These are phyloP conservation scores for Carex littledalei DNA, from an alignment of 176 grass and related monocot species.

Conservation along the genomic window DNA sequence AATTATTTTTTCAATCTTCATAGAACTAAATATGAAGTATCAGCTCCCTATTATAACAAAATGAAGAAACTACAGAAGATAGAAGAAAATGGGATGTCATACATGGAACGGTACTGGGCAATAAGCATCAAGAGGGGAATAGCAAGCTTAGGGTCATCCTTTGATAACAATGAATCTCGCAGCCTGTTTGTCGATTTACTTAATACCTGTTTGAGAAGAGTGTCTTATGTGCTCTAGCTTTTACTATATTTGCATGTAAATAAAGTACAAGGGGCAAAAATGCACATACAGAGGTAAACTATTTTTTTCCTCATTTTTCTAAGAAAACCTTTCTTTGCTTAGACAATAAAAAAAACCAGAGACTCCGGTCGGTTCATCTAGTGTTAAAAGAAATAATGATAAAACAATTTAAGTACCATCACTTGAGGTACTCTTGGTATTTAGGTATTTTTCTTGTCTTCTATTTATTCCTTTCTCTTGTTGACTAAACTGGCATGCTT, in stretches of 20 bases:
- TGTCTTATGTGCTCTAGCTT: not conserved
- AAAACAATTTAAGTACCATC: not conserved
- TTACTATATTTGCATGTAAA: not conserved
- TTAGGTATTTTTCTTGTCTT: not conserved
- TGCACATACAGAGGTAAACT: not conserved
- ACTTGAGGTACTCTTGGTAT: not conserved
- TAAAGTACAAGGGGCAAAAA: slow-evolving; percentile 1
- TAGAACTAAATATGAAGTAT: not conserved
- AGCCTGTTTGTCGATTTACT: slow-evolving; percentile 90
- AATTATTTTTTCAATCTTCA: slow-evolving; percentile 1
- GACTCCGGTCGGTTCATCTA: not conserved
- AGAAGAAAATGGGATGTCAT: slow-evolving; percentile 17
- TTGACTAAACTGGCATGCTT: not conserved
- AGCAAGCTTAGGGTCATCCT: slow-evolving; percentile 92
- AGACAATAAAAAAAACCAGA: slow-evolving; percentile 11
- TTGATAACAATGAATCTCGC: slow-evolving; percentile 74
- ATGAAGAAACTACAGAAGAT: slow-evolving; percentile 22
- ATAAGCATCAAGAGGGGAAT: slow-evolving; percentile 95
- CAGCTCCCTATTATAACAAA: not conserved
- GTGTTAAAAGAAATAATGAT: not conserved
- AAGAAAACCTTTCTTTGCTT: not conserved
- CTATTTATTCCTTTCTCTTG: not conserved
- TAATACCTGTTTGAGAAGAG: slow-evolving; percentile 43
- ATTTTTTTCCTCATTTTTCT: not conserved
- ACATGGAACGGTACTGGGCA: slow-evolving; percentile 93